These are phyloP conservation scores for Colletotrichum sidae DNA, from an alignment of 2,329 filamentous ascomycete species.

Conservation along the genomic window DNA sequence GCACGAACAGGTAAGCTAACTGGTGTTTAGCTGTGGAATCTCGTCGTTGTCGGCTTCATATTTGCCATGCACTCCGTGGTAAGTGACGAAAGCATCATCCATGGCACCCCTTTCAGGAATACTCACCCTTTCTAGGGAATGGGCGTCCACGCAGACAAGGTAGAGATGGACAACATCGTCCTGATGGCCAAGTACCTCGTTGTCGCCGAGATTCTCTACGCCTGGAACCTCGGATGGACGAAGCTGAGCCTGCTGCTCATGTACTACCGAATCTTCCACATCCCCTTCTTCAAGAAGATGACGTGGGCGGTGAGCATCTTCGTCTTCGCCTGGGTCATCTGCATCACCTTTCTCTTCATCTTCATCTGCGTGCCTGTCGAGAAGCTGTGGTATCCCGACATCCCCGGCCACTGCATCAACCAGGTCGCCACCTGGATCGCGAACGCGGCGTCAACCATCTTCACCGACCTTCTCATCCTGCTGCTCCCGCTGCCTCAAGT, in stretches of 20 bases:
- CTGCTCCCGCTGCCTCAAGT: conserved; percentile 57
- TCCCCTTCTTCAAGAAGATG: conserved; percentile 55
- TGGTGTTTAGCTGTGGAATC: conserved; percentile 50
- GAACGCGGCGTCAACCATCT: conserved; percentile 59
- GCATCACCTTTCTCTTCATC: conserved; percentile 60
- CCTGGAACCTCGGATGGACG: conserved; percentile 60
- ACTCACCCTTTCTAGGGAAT: conserved; percentile 48
- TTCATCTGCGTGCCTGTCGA: conserved; percentile 64
- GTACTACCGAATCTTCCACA: conserved; percentile 64
- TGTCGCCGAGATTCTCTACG: conserved; percentile 60
- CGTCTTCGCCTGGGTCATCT: conserved; percentile 59
- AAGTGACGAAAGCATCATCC: not conserved
- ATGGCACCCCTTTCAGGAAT: not conserved
- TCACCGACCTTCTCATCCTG: conserved; percentile 59
- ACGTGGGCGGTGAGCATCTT: conserved; percentile 55
- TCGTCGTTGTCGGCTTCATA: conserved; percentile 58
- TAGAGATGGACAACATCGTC: conserved; percentile 51
- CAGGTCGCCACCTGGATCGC: conserved; percentile 62
- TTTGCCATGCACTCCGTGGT: conserved; percentile 55
- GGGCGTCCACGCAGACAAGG: conserved; percentile 57
- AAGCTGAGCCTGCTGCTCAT: conserved; percentile 63
- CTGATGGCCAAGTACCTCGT: conserved; percentile 60
- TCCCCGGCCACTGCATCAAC: conserved; percentile 61
- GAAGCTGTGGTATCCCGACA: conserved; percentile 59
- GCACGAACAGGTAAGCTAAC: conserved; percentile 7